Percentiles rank a stretch among this genome's conserved stretches.
These are phyloP conservation scores for Rhazya stricta DNA, from an alignment of 257 asterid species.

Conservation along the genomic window DNA sequence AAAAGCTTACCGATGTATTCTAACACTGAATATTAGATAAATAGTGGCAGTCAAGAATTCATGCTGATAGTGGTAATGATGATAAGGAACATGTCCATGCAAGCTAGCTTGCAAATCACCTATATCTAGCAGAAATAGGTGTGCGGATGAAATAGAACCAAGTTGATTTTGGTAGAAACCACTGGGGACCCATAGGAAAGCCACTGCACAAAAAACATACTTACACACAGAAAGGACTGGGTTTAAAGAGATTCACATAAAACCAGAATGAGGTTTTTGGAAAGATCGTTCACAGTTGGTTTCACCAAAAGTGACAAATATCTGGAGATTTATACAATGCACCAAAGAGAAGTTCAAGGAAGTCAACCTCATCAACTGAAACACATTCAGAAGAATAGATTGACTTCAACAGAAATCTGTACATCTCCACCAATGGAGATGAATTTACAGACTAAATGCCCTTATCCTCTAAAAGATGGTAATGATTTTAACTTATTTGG, in stretches of 20 bases:
- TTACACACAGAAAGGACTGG: constrained; percentile 10
- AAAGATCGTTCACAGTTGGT: constrained; percentile 39
- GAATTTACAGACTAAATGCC: constrained; percentile 60
- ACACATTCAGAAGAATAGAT: constrained; percentile 48
- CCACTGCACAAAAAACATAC: constrained; percentile 17
- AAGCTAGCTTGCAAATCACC: neutral
- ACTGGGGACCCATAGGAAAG: constrained; percentile 19
- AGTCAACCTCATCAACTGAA: constrained; percentile 54
- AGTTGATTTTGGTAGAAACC: constrained; percentile 17
- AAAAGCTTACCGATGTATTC: neutral
- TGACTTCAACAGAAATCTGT: constrained; percentile 47
- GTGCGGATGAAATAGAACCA: neutral
- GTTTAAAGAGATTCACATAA: constrained; percentile 31
- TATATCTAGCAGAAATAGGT: constrained; percentile 3
- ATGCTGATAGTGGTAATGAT: neutral
- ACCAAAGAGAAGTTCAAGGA: constrained; percentile 43
- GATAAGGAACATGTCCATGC: neutral
- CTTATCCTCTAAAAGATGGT: constrained; percentile 44
- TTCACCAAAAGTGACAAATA: constrained; percentile 49
- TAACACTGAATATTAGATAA: neutral
- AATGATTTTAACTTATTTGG: constrained; percentile 33
- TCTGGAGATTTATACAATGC: constrained; percentile 64
- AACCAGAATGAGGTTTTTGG: constrained; percentile 31
- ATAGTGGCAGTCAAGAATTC: neutral
- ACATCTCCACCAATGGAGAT: constrained; percentile 66